Percentiles rank a stretch among this genome's conserved stretches.
Evolutionary conservation across 768 basidiomycete species (phyloP).

Genomic region (Exidia glandulosa): DNA sequence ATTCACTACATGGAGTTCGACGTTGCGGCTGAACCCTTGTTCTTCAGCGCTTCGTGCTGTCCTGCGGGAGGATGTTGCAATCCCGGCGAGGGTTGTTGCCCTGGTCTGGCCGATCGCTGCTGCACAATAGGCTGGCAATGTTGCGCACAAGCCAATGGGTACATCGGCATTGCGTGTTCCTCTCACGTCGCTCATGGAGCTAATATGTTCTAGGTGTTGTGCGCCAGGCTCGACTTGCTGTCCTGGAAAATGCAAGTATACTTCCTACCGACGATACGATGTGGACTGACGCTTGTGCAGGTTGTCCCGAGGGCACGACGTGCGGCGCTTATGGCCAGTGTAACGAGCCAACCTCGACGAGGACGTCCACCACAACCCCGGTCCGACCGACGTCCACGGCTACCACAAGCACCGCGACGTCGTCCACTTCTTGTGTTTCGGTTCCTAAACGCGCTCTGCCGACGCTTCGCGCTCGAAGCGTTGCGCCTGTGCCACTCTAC

Average conservation of each 20-base stretch:
- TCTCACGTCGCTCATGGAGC: too few relatives aligned
- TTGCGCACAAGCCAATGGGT: background rate
- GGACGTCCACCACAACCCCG: too few relatives aligned
- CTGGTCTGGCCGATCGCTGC: background rate
- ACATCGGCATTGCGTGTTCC: too few relatives aligned
- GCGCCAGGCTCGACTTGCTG: background rate
- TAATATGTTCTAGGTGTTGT: background rate
- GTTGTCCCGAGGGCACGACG: background rate
- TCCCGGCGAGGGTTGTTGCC: background rate
- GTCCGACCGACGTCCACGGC: too few relatives aligned
- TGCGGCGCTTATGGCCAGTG: background rate
- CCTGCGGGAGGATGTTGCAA: background rate
- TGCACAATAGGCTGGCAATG: background rate
- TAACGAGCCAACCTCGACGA: too few relatives aligned
- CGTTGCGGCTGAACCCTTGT: too few relatives aligned
- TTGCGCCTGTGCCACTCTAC: background rate
- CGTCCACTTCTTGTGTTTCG: background rate
- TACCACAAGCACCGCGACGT: background rate
- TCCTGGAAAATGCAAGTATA: background rate
- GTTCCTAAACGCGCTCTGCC: background rate
- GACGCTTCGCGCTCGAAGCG: background rate
- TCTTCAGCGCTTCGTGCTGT: background rate
- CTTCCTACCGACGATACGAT: background rate
- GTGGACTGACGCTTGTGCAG: background rate
- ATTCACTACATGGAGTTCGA: background rate